A percentile compares a stretch with the other conserved stretches of the same genome.
phyloP scores from a whole-genome alignment of 2,329 filamentous ascomycete genomes.

The Neopestalotiopsis rosae region DNA sequence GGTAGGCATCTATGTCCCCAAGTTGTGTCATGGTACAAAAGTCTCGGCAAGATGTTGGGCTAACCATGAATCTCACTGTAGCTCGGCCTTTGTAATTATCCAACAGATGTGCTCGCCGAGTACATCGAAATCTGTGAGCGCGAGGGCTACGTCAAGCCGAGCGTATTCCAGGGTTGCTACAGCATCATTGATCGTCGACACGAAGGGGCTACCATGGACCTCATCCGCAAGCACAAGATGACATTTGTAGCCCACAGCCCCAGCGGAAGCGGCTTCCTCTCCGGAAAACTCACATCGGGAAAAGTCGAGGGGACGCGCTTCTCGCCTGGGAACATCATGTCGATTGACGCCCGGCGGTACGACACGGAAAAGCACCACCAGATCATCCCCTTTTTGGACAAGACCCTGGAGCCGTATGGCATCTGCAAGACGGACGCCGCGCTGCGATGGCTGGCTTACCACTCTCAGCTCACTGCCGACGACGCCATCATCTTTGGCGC shows the following conservation, averaged over 20 bases:
- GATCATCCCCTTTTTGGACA: conserved; percentile 18
- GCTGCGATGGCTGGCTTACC: conserved; percentile 24
- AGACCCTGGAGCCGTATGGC: conserved; percentile 18
- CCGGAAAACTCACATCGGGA: conserved; percentile 24
- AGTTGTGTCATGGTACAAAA: not conserved
- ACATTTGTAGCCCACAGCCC: conserved; percentile 23
- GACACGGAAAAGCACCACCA: conserved; percentile 24
- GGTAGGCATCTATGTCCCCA: not conserved
- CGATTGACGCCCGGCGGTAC: conserved; percentile 21
- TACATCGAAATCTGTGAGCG: conserved; percentile 23
- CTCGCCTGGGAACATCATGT: conserved; percentile 22
- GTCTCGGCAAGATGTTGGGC: not conserved
- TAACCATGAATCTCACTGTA: not conserved
- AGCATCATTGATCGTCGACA: conserved; percentile 22
- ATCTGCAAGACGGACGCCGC: conserved; percentile 25
- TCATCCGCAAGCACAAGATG: conserved; percentile 20
- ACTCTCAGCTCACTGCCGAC: conserved; percentile 21
- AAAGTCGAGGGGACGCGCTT: conserved; percentile 26
- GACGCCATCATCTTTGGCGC: conserved; percentile 27
- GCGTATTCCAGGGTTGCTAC: conserved; percentile 23
- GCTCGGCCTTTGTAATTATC: conserved; percentile 17
- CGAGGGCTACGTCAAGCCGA: conserved; percentile 22
- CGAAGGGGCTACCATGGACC: conserved; percentile 17
- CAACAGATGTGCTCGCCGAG: conserved; percentile 8
- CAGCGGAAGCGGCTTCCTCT: conserved; percentile 25